These are phyloP conservation scores for Epicoccum nigrum DNA, from an alignment of 2,329 filamentous ascomycete species.

Conservation along the genomic window DNA sequence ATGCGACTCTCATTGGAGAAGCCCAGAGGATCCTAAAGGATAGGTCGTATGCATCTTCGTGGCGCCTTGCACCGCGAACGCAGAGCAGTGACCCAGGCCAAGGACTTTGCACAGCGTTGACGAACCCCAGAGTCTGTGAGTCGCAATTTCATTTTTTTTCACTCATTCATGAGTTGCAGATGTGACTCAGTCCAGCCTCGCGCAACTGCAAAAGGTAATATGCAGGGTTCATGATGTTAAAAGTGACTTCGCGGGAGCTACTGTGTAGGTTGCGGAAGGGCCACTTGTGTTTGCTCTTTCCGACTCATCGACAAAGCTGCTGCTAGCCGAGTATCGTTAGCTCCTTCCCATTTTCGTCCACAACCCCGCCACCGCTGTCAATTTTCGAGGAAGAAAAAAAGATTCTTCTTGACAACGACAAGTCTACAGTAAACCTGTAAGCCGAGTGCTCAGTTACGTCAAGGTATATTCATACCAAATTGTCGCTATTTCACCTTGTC, in stretches of 20 bases:
- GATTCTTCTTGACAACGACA: slow-evolving; percentile 2
- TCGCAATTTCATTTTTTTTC: no score
- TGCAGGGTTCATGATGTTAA: slow-evolving; percentile 14
- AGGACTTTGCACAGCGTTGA: no score
- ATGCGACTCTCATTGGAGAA: no score
- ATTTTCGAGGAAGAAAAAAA: slow-evolving; percentile 16
- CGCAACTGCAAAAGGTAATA: not conserved
- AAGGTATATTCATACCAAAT: slow-evolving; percentile 8
- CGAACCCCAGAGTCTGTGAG: no score
- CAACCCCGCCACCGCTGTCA: slow-evolving; percentile 28
- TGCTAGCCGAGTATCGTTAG: slow-evolving; percentile 9
- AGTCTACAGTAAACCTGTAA: not conserved
- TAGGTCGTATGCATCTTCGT: no score
- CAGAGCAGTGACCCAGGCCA: no score
- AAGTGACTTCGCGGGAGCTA: slow-evolving; percentile 13
- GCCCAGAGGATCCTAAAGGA: no score
- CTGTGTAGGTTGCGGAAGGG: slow-evolving; percentile 1
- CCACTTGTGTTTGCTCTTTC: slow-evolving; percentile 2
- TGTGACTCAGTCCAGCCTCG: not conserved
- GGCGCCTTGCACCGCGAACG: no score
- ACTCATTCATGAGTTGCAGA: no score
- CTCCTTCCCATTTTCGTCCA: not conserved
- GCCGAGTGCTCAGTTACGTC: not conserved
- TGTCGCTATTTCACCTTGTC: slow-evolving; percentile 16
- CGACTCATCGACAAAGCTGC: not conserved